These are phyloP conservation scores for Theileria sp. DNA, from an alignment of 169 alveolate species.

Conservation along the genomic window DNA sequence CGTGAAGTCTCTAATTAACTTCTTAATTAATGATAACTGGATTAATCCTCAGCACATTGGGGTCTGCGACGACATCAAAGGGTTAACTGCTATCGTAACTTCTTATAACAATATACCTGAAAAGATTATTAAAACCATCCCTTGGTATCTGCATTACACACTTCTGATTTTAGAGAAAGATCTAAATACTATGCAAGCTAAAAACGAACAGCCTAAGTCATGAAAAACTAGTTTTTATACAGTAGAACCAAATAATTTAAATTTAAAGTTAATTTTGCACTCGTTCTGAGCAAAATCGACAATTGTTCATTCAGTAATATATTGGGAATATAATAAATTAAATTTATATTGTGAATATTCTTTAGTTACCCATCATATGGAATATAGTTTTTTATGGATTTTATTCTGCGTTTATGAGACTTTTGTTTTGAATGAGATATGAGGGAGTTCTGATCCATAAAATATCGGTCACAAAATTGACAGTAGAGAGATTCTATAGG, in stretches of 20 bases:
- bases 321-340: background rate
- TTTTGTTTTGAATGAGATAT: constrained; percentile 68
- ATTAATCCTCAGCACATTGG: constrained; percentile 11
- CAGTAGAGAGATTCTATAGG: constrained; percentile 66
- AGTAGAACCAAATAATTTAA: background rate
- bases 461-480: constrained; percentile 75
- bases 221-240: too few species aligned
- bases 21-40: constrained; percentile 17
- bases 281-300: background rate
- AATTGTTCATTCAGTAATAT: background rate
- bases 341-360: background rate
- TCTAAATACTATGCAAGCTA: constrained; percentile 16
- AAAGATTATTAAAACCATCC: constrained; percentile 9
- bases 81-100: background rate
- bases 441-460: constrained; percentile 64
- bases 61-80: constrained; percentile 6
- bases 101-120: constrained; percentile 18
- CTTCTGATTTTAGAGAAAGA: constrained; percentile 32
- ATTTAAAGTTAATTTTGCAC: background rate
- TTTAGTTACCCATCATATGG: constrained; percentile 33
- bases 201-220: background rate
- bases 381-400: constrained; percentile 39
- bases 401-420: constrained; percentile 72
- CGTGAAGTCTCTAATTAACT: constrained; percentile 48
- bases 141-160: constrained; percentile 51